Conservation (phyloP, 2,329 filamentous ascomycete genomes). For the Dactylellina cionopaga region DNA sequence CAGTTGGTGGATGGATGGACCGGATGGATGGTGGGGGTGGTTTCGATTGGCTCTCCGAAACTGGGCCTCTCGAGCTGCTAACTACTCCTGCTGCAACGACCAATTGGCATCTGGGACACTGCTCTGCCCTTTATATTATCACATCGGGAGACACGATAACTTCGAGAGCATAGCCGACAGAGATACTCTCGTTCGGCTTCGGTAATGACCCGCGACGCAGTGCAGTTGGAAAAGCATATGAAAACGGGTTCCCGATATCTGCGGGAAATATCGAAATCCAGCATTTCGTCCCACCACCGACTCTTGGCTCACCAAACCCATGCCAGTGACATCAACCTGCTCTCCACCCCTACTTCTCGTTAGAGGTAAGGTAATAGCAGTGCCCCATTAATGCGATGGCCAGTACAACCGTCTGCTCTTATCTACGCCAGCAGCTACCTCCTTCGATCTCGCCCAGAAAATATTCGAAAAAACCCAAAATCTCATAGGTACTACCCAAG, state of each 20-base stretch:
- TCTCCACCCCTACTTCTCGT: slow-evolving; percentile 21
- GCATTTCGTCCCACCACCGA: slow-evolving; percentile 48
- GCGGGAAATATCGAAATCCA: slow-evolving; percentile 1
- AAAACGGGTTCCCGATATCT: slow-evolving; percentile 33
- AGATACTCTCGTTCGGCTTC: slow-evolving; percentile 3
- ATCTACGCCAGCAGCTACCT: slow-evolving; percentile 15
- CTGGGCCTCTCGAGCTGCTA: slow-evolving; percentile 2
- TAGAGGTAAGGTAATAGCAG: background rate
- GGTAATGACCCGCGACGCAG: slow-evolving; percentile 17
- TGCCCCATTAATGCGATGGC: slow-evolving; percentile 27
- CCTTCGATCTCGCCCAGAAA: background rate
- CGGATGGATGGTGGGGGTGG: slow-evolving; percentile 18
- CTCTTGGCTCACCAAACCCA: slow-evolving; percentile 4
- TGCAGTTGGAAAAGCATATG: slow-evolving; percentile 21
- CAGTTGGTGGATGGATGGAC: background rate
- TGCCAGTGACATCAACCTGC: slow-evolving; percentile 50
- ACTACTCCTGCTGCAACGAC: too few relatives aligned
- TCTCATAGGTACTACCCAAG: slow-evolving; percentile 12
- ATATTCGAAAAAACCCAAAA: background rate
- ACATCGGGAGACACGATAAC: too few relatives aligned
- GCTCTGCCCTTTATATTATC: background rate
- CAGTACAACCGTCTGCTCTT: too few relatives aligned
- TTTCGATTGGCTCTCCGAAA: slow-evolving; percentile 29
- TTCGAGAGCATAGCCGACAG: background rate
- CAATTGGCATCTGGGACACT: too few relatives aligned